Conservation (phyloP, 2,329 filamentous ascomycete species). For the Penicillium sp. region DNA sequence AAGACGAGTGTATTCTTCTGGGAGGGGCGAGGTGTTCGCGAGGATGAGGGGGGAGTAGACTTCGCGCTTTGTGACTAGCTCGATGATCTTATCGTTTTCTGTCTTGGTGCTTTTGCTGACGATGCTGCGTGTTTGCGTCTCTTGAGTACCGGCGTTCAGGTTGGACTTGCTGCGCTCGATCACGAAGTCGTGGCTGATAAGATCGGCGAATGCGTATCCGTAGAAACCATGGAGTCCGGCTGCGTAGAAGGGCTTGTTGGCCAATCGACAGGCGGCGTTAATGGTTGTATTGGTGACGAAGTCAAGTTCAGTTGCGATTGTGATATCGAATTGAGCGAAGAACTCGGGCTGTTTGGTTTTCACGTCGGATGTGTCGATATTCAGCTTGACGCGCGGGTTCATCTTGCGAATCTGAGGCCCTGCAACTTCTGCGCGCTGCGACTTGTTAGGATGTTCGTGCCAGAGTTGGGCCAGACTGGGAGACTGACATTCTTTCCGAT, state of each 20-base stretch:
- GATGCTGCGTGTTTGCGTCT: conserved; percentile 77
- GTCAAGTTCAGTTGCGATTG: conserved; percentile 86
- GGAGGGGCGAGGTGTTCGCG: conserved; percentile 75
- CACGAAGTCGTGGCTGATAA: conserved; percentile 86
- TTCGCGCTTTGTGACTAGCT: conserved; percentile 90
- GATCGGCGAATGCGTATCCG: conserved; percentile 91
- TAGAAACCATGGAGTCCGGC: conserved; percentile 86
- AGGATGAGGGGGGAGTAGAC: conserved; percentile 84
- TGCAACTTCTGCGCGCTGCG: conserved; percentile 74
- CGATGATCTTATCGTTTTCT: conserved; percentile 70
- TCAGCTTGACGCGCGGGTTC: conserved; percentile 82
- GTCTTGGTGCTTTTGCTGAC: conserved; percentile 69
- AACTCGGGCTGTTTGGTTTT: conserved; percentile 69
- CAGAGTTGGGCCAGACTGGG: neutral
- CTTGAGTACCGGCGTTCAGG: conserved; percentile 61
- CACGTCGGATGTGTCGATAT: conserved; percentile 68
- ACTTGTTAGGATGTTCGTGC: conserved; percentile 13
- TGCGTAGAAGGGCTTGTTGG: conserved; percentile 82
- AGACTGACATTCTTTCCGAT: conserved; percentile 66
- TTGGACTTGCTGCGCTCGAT: conserved; percentile 85
- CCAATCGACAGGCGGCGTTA: conserved; percentile 82
- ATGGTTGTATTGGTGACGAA: conserved; percentile 73
- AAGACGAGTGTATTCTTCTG: conserved; percentile 68
- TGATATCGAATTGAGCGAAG: conserved; percentile 77
- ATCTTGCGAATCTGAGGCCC: conserved; percentile 76